Evolutionary conservation across 352 stramenopile genomes (phyloP).

Genomic region (Phytophthora podocarpi): DNA sequence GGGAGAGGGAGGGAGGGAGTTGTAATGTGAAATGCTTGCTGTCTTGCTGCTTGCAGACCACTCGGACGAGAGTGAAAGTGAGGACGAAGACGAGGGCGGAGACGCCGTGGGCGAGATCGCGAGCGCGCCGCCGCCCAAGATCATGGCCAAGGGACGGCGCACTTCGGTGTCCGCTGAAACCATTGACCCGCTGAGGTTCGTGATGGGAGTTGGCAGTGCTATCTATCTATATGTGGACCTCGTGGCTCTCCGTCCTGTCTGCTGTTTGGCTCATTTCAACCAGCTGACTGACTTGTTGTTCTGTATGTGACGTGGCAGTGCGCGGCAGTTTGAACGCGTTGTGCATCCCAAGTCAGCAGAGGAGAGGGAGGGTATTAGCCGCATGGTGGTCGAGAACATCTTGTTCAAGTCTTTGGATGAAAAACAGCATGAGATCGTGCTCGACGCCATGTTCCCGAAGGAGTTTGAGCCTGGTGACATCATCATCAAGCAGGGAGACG

Average conservation of each 20-base stretch:
- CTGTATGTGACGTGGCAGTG: slow-evolving; percentile 41
- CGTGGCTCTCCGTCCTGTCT: slow-evolving; percentile 6
- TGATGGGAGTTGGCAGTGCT: neutral
- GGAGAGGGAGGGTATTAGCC: slow-evolving; percentile 74
- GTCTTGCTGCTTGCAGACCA: slow-evolving; percentile 43
- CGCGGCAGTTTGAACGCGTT: slow-evolving; percentile 82
- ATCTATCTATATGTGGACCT: neutral
- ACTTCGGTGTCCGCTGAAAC: slow-evolving; percentile 90
- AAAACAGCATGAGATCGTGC: slow-evolving; percentile 86
- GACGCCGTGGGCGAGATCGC: slow-evolving; percentile 87
- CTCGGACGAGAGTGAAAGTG: slow-evolving; percentile 88
- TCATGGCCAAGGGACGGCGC: slow-evolving; percentile 82
- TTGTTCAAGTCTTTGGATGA: slow-evolving; percentile 91
- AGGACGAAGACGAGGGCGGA: slow-evolving; percentile 83
- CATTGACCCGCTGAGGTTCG: slow-evolving; percentile 77
- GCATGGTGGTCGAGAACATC: slow-evolving; percentile 90
- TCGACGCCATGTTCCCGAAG: slow-evolving; percentile 89
- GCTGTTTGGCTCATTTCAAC: neutral
- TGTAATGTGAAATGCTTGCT: no score
- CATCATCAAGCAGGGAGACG: slow-evolving; percentile 91
- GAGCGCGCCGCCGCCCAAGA: slow-evolving; percentile 54
- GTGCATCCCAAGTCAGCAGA: slow-evolving; percentile 85
- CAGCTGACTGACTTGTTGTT: slow-evolving; percentile 13
- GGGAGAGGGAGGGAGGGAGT: neutral
- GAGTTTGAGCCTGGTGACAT: slow-evolving; percentile 77